Base-by-base conservation (phyloP, 106 monocot species). In the Dioscorea alata region DNA sequence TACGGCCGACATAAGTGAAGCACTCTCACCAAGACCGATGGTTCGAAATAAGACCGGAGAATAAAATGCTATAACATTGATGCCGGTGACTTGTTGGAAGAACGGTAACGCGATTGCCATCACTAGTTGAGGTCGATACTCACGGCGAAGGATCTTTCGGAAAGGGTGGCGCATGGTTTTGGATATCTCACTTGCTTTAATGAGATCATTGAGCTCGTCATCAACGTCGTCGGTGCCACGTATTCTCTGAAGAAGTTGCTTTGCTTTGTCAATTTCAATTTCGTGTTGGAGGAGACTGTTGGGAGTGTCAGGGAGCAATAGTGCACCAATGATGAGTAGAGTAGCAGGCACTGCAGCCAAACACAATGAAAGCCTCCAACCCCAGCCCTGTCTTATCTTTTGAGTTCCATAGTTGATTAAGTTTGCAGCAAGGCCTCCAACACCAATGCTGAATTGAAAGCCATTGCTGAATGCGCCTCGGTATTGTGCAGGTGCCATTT, bases 271-370 rank as follows among this genome's bases (percentile, higher is more conserved):
- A 20, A 68, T n/a, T 33, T 80, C 80, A 1, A 48, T n/a, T 31
- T 79, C 69, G 9, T 66, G 76, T 48, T 83, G 86, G 60, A 87
- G 64, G 13, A 87, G 76, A 50, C 71, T 83, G 64, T 50, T 82
- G 33, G 82, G 82, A 2, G 78, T 78, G 7, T 82, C 82, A 2
- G 82, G 73, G 13, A 82, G 77, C 58, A 82, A 70, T 59, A 82
- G 15, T 16, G 78, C 65, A 4, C 74, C 74, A 13, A 78, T 52
- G 2, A 64, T 42, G 5, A 82, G 65, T 12, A 78, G 52, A 0
- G 66, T 33, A 18, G 82, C 69, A 3, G 82, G 82, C 24, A 78
- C 58, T 9, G 74, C 70, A 0, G 78, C 82, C 12, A 69, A 49
- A 65, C 70, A 63, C 6, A 82, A 49, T 21, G 82, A 78, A 49